Conservation (phyloP, 2,329 filamentous ascomycete species). For the Orbilia javanica region DNA sequence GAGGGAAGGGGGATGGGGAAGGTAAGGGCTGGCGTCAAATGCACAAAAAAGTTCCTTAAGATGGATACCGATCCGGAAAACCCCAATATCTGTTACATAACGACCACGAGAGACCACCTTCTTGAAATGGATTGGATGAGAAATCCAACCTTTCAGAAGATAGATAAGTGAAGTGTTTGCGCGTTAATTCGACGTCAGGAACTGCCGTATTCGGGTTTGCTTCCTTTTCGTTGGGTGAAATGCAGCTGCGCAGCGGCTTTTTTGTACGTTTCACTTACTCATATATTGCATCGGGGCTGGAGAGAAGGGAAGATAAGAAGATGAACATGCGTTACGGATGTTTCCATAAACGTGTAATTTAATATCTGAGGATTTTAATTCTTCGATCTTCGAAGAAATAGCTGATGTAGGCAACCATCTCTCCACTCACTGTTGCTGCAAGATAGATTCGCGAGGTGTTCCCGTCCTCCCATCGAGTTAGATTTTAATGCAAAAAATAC, state of each 20-base stretch:
- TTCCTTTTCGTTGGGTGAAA: neutral
- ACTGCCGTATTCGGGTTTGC: slow-evolving; percentile 14
- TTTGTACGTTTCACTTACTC: no score
- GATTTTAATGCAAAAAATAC: slow-evolving; percentile 16
- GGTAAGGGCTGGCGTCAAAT: slow-evolving; percentile 10
- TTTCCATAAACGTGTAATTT: neutral
- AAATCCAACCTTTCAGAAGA: slow-evolving; percentile 1
- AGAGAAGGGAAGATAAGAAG: slow-evolving; percentile 6
- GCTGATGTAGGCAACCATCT: neutral
- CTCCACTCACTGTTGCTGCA: neutral
- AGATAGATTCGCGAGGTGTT: slow-evolving; percentile 39
- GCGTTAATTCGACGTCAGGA: slow-evolving; percentile 23
- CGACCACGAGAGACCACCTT: slow-evolving; percentile 41
- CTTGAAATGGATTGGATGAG: slow-evolving; percentile 36
- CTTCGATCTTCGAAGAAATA: slow-evolving; percentile 22
- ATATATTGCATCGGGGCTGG: neutral
- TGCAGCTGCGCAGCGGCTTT: neutral
- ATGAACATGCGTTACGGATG: neutral
- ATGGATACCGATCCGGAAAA: slow-evolving; percentile 7
- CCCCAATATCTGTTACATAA: slow-evolving; percentile 51
- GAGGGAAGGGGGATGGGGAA: neutral
- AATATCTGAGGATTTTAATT: slow-evolving; percentile 9
- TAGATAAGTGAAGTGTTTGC: slow-evolving; percentile 12
- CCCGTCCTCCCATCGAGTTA: slow-evolving; percentile 3
- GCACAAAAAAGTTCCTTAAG: slow-evolving; percentile 13